These are phyloP conservation scores for Rhodomyrtus tomentosa DNA, from an alignment of 345 rosid genomes.

Conservation along the genomic window DNA sequence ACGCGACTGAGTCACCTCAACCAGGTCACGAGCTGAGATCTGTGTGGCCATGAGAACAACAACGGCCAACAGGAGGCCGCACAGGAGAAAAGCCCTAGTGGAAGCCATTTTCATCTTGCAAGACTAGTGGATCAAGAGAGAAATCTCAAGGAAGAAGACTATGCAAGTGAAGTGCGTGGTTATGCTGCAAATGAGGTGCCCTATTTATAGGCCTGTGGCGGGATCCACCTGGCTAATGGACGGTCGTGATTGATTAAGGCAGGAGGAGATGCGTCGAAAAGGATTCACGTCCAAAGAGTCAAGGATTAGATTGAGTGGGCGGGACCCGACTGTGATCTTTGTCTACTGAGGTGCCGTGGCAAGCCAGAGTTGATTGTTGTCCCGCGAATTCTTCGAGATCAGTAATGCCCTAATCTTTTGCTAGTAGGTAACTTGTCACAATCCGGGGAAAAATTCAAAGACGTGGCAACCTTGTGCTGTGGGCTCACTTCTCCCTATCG, in stretches of 20 bases:
- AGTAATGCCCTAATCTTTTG: neutral
- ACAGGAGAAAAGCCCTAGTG: neutral
- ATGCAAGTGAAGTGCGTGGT: neutral
- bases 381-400: neutral
- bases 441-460: neutral
- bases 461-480: neutral
- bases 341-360: neutral
- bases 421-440: neutral
- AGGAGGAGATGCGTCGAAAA: neutral
- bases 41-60: neutral
- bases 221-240: neutral
- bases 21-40: slow-evolving; percentile 12
- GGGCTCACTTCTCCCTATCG: neutral
- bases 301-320: neutral
- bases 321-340: neutral
- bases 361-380: neutral
- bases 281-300: neutral
- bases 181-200: neutral
- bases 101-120: neutral
- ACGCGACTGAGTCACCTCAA: neutral
- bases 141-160: neutral
- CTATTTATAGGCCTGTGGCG: neutral
- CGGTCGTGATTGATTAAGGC: neutral
- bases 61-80: neutral
- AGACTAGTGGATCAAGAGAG: neutral